These are phyloP conservation scores for Cryptosporidium ubiquitum DNA, from an alignment of 169 alveolate genomes.

Conservation along the genomic window DNA sequence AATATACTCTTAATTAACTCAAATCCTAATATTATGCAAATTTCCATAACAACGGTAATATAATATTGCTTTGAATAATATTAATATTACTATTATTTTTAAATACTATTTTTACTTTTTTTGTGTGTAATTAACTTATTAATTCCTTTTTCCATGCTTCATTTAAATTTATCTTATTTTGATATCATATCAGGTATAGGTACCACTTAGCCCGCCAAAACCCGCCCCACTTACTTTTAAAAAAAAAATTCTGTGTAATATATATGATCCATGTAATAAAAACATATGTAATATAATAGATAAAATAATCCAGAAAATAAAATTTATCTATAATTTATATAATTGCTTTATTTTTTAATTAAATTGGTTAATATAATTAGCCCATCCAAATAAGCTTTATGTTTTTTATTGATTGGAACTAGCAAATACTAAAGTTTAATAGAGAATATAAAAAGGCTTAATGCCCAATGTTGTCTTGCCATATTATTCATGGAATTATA, in stretches of 20 bases:
- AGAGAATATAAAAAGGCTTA: not conserved
- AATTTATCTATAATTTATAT: not conserved
- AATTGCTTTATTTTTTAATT: not conserved
- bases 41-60: too few relatives aligned
- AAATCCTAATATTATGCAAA: too few relatives aligned
- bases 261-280: not conserved
- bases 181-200: not conserved
- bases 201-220: not conserved
- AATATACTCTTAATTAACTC: not conserved
- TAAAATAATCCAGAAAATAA: not conserved
- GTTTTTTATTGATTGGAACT: not conserved
- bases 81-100: too few relatives aligned
- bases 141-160: not conserved
- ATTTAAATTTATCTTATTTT: not conserved
- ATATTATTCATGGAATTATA: not conserved
- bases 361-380: not conserved
- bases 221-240: slow-evolving; percentile 6
- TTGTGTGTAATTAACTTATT: not conserved
- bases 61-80: too few relatives aligned
- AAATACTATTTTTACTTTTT: too few relatives aligned
- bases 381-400: not conserved
- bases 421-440: not conserved
- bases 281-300: not conserved
- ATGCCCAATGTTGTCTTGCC: slow-evolving; percentile 7
- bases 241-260: not conserved